phyloP scores from a whole-genome alignment of 352 stramenopile species.

The Albugo laibachii region DNA sequence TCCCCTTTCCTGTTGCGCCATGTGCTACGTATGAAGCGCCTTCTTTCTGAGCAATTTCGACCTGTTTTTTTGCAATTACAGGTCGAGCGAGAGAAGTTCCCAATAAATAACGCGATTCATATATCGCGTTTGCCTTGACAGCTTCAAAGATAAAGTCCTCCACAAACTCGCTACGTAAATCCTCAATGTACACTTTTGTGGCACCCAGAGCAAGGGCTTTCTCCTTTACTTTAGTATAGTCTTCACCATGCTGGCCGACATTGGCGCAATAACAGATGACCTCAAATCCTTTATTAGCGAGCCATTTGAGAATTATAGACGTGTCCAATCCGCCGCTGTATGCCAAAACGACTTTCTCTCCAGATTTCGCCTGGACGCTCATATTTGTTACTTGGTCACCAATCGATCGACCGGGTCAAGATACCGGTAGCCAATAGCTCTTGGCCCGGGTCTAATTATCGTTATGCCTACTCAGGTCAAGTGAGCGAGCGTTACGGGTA shows the following conservation, averaged over 20 bases:
- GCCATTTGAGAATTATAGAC: constrained; percentile 97
- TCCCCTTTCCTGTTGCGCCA: constrained; percentile 97
- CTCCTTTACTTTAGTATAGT: constrained; percentile 88
- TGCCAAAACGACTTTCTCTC: constrained; percentile 89
- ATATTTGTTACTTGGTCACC: constrained; percentile 9
- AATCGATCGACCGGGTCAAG: no score
- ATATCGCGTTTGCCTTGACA: constrained; percentile 94
- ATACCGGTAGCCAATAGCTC: neutral
- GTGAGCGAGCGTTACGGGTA: neutral
- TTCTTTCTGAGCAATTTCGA: constrained; percentile 86
- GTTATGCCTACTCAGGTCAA: constrained; percentile 1
- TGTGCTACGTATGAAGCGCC: constrained; percentile 89
- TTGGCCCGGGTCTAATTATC: neutral
- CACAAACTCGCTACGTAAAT: constrained; percentile 96
- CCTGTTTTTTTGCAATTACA: constrained; percentile 94
- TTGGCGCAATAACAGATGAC: constrained; percentile 98
- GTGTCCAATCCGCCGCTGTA: constrained; percentile 97
- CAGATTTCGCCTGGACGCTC: constrained; percentile 45
- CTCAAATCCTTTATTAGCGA: constrained; percentile 95
- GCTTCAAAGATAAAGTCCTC: constrained; percentile 85
- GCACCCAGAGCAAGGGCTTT: constrained; percentile 72
- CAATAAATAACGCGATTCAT: constrained; percentile 94
- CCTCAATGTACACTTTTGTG: constrained; percentile 86
- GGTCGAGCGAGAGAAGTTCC: constrained; percentile 94
- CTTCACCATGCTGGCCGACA: constrained; percentile 91